Evolutionary conservation across 805 yeast species (phyloP), one percentile per base, ranked within the genome.

Genomic region (Yarrowia osloensis): DNA sequence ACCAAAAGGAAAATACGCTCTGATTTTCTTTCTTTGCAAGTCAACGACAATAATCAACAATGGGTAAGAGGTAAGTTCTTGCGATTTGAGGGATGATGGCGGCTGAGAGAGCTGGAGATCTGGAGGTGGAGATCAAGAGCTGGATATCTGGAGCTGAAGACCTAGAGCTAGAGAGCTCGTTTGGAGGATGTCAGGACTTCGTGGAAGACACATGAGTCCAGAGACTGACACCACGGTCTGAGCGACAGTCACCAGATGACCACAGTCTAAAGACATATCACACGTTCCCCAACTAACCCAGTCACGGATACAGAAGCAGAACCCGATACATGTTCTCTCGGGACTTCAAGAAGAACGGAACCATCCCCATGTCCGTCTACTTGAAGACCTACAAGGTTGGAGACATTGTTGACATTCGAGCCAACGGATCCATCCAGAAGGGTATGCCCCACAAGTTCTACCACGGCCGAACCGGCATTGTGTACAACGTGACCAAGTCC

Each of bases 401-500:
- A 80, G 99, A 95, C 84, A 94, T 95, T 78, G 99, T 95, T 80
- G 99, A 95, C 84, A 93, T 95, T 87, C 94, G 91, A 86, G 99
- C 96, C 83, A 95, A 95, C 82, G 97, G 97, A 88, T 87, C 99
- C 76, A 86, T 93, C 87, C 98, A 95, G 83, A 93, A 94, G 89
- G 98, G 98, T 91, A 91, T 95, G 97, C 99, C 99, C 82, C 97
- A 91, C 92, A 95, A 95, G 87, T 93, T 86, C 90, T 95, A 95
- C 97, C 98, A 95, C 88, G 99, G 99, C 85, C 95, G 93, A 89
- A 95, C 99, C 75, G 99, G 99, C 89, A 91, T 95, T 77, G 88
- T 95, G 74, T 95, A 88, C 97, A 95, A 95, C 88, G 96, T 95
- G 76, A 94, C 99, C 89, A 95, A 91, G 88, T 84, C 97, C 72